Percentiles rank a stretch among this genome's conserved stretches.
Conservation (phyloP, 805 yeast genomes). For the Candida argentea region DNA sequence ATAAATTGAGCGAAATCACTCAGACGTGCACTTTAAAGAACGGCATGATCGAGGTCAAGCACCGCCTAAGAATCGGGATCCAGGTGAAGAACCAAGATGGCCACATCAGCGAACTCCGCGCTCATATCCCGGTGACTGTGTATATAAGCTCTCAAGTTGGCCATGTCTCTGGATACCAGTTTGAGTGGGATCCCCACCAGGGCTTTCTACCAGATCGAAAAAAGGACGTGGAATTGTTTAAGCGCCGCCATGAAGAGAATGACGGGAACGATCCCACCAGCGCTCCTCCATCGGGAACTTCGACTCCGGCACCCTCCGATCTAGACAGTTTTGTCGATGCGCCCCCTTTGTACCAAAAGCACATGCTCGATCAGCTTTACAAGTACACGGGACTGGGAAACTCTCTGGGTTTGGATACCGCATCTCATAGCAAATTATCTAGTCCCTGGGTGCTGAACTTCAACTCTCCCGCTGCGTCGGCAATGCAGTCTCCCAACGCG, state of each 20-base stretch:
- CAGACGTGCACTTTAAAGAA: slow-evolving; percentile 34
- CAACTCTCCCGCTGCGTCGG: slow-evolving; percentile 2
- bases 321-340: slow-evolving; percentile 22
- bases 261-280: background rate
- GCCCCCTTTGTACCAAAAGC: slow-evolving; percentile 35
- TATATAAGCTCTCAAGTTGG: slow-evolving; percentile 33
- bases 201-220: slow-evolving; percentile 16
- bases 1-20: slow-evolving; percentile 26
- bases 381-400: slow-evolving; percentile 29
- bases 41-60: slow-evolving; percentile 34
- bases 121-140: slow-evolving; percentile 38
- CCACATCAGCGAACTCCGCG: slow-evolving; percentile 40
- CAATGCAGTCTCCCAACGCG: slow-evolving; percentile 5
- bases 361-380: slow-evolving; percentile 25
- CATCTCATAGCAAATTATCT: slow-evolving; percentile 10
- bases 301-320: slow-evolving; percentile 9
- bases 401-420: slow-evolving; percentile 22
- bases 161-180: slow-evolving; percentile 23
- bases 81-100: slow-evolving; percentile 40
- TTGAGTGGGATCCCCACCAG: slow-evolving; percentile 17
- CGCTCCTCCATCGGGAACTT: slow-evolving; percentile 1
- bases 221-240: slow-evolving; percentile 21
- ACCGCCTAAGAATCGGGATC: slow-evolving; percentile 34
- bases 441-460: slow-evolving; percentile 3
- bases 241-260: slow-evolving; percentile 1